Conservation (phyloP, 257 asterid genomes). For the Misopates orontium region DNA sequence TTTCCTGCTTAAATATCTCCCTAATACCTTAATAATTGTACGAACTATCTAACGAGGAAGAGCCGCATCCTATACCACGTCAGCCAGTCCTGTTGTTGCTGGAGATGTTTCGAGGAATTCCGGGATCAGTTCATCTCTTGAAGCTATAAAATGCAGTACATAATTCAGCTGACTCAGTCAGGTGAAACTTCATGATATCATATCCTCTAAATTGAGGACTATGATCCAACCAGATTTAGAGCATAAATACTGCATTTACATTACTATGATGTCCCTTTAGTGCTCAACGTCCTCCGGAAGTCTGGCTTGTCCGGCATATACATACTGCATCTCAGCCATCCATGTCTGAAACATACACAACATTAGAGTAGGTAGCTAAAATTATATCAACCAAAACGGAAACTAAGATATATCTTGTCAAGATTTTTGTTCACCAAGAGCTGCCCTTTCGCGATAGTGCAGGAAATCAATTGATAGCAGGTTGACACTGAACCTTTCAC, state of each 20-base stretch:
- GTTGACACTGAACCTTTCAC: too few relatives aligned
- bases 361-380: neutral
- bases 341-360: slow-evolving; percentile 64
- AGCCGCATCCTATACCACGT: neutral
- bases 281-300: slow-evolving; percentile 69
- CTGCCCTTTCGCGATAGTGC: neutral
- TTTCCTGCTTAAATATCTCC: neutral
- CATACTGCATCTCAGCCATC: slow-evolving; percentile 83
- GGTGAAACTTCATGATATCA: neutral
- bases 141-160: neutral
- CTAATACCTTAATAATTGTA: neutral
- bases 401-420: neutral
- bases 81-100: neutral
- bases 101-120: neutral
- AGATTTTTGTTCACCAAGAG: slow-evolving; percentile 8
- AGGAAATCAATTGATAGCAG: too few relatives aligned
- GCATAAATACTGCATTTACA: neutral
- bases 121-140: neutral
- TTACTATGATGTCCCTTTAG: slow-evolving; percentile 16
- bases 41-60: neutral
- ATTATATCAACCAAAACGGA: neutral
- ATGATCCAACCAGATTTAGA: slow-evolving; percentile 6
- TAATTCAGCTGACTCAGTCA: slow-evolving; percentile 5
- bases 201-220: neutral
- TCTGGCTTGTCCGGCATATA: slow-evolving; percentile 65